Percentiles rank a stretch among this genome's conserved stretches.
Conservation (phyloP, 805 yeast species). For the Jamesozyma piceae region DNA sequence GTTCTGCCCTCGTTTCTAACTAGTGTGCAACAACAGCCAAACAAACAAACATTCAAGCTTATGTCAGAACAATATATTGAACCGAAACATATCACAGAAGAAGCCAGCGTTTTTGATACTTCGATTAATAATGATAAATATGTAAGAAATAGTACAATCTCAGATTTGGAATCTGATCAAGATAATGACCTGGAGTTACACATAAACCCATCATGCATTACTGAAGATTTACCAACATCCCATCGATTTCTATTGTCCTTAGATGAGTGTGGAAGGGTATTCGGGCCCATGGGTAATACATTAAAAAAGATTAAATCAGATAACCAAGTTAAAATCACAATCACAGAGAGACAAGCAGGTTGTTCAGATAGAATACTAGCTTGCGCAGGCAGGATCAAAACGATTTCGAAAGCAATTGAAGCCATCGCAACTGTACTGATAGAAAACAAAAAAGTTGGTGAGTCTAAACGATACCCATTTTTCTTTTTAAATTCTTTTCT, state of each 20-base stretch:
- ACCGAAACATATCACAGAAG: no score
- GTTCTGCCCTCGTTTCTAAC: no score
- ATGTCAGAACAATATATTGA: no score
- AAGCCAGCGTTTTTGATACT: no score
- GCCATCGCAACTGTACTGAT: conserved; percentile 46
- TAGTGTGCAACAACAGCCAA: no score
- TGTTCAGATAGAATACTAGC: conserved; percentile 74
- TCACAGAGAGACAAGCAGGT: conserved; percentile 66
- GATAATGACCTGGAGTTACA: no score
- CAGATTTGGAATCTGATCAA: no score
- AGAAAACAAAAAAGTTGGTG: conserved; percentile 23
- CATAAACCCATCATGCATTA: no score
- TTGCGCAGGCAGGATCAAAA: conserved; percentile 60
- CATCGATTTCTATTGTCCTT: conserved; percentile 58
- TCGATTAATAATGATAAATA: no score
- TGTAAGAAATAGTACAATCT: no score
- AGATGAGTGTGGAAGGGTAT: conserved; percentile 80
- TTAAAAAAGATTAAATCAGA: conserved; percentile 64
- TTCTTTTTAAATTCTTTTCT: conserved; percentile 25
- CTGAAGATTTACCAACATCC: conserved; percentile 10
- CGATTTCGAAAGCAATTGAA: conserved; percentile 57
- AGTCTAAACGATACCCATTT: conserved; percentile 44
- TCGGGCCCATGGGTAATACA: conserved; percentile 71
- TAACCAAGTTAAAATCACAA: conserved; percentile 73
- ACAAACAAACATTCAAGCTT: no score